Conservation (phyloP, 306 rosid species). For the Leucaena leucocephala region DNA sequence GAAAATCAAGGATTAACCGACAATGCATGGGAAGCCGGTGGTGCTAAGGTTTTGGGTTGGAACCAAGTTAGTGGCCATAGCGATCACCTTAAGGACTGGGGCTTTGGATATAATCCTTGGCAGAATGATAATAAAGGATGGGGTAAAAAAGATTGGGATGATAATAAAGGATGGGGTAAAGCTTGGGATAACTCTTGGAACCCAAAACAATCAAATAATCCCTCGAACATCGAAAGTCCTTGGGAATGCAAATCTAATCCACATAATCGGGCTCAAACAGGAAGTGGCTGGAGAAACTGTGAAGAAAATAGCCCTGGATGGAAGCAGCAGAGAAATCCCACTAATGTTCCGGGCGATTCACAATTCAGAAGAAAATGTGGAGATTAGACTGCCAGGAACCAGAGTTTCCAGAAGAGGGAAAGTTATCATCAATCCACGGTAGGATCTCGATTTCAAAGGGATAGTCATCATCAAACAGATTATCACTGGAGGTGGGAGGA, state of each 20-base stretch:
- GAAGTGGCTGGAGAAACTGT: conserved; percentile 46
- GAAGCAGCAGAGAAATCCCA: conserved; percentile 46
- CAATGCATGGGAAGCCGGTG: conserved; percentile 48
- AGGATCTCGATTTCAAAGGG: conserved; percentile 50
- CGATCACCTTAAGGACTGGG: conserved; percentile 35
- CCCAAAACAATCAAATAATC: conserved; percentile 39
- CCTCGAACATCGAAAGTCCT: conserved; percentile 31
- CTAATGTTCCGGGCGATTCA: conserved; percentile 37
- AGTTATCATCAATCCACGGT: conserved; percentile 30
- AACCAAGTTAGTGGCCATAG: conserved; percentile 35
- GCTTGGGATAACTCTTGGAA: conserved; percentile 43
- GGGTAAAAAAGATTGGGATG: conserved; percentile 38
- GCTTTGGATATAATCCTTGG: conserved; percentile 36
- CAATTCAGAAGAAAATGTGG: conserved; percentile 43
- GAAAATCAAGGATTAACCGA: conserved; percentile 41
- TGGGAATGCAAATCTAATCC: conserved; percentile 42
- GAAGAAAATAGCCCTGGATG: conserved; percentile 38
- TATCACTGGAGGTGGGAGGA: conserved; percentile 52
- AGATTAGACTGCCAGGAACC: conserved; percentile 42
- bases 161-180: conserved; percentile 48
- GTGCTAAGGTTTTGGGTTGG: conserved; percentile 43
- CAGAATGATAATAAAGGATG: conserved; percentile 43
- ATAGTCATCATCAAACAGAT: conserved; percentile 42
- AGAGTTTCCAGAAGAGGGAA: conserved; percentile 42
- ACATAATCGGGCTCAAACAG: conserved; percentile 39